A percentile compares a stretch with the other conserved stretches of the same genome.
These are phyloP conservation scores for Polytrichum commune DNA, from an alignment of 225 moss, liverwort and hornwort genomes.

Conservation along the genomic window DNA sequence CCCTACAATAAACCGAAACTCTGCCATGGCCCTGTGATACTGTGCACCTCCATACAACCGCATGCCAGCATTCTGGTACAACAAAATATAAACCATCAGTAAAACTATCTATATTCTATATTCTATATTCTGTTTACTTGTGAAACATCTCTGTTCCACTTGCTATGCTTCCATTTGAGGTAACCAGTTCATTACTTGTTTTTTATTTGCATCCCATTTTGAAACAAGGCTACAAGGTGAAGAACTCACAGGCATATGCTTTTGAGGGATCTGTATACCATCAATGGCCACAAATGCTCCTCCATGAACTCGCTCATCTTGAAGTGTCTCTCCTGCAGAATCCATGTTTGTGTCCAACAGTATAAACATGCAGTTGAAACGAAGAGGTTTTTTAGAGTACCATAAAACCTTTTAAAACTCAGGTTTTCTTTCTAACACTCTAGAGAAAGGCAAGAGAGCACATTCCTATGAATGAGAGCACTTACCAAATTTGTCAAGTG, in stretches of 20 bases:
- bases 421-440: no score
- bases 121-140: no score
- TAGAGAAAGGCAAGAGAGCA: no score
- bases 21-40: slow-evolving; percentile 99
- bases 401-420: no score
- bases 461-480: background rate
- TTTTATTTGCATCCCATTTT: no score
- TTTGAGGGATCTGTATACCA: slow-evolving; percentile 86
- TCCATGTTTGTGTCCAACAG: slow-evolving; percentile 17
- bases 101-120: no score
- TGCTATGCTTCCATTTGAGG: no score
- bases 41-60: slow-evolving; percentile 98
- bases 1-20: slow-evolving; percentile 96
- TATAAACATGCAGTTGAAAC: no score
- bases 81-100: background rate
- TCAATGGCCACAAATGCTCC: slow-evolving; percentile 92
- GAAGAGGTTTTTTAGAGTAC: no score
- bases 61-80: slow-evolving; percentile 84
- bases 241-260: slow-evolving; percentile 74
- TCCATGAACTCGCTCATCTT: slow-evolving; percentile 95
- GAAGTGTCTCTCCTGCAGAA: slow-evolving; percentile 84
- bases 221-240: background rate
- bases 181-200: no score
- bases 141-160: no score
- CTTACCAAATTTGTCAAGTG: slow-evolving; percentile 95